phyloP scores from a whole-genome alignment of 2,329 filamentous ascomycete genomes.

The Decorospora gaudefroyi region DNA sequence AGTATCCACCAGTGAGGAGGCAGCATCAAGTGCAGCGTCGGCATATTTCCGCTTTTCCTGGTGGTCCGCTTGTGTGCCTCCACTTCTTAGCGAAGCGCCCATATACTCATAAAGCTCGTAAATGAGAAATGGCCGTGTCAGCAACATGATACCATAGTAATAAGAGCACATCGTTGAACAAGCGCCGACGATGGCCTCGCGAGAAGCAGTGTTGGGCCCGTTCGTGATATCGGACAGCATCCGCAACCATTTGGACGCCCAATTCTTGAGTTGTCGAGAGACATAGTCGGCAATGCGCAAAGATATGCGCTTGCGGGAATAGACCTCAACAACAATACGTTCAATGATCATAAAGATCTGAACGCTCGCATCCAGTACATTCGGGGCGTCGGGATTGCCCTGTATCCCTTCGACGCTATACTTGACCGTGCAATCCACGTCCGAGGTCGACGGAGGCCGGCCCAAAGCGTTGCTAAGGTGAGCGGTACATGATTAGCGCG shows the following conservation, averaged over 20 bases:
- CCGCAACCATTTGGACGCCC: conserved; percentile 46
- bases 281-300: conserved; percentile 50
- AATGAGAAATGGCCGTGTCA: conserved; percentile 59
- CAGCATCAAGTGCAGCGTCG: conserved; percentile 39
- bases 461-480: conserved; percentile 54
- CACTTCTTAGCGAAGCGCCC: conserved; percentile 39
- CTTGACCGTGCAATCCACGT: conserved; percentile 55
- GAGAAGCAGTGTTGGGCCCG: conserved; percentile 29
- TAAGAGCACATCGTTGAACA: conserved; percentile 58
- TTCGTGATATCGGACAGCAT: conserved; percentile 34
- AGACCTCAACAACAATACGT: conserved; percentile 54
- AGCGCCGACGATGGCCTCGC: conserved; percentile 48
- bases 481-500: not conserved
- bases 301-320: conserved; percentile 50
- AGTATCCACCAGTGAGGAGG: conserved; percentile 35
- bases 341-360: conserved; percentile 57
- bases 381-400: conserved; percentile 22
- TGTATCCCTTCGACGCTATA: conserved; percentile 38
- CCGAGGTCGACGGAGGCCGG: conserved; percentile 58
- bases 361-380: conserved; percentile 42
- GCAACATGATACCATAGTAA: conserved; percentile 59
- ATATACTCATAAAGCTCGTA: conserved; percentile 53
- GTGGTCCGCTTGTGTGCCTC: conserved; percentile 31
- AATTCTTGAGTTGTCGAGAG: conserved; percentile 49
- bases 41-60: conserved; percentile 36